phyloP scores from a whole-genome alignment of 192 early-diverging fungal genomes.

The Coemansia sp. region DNA sequence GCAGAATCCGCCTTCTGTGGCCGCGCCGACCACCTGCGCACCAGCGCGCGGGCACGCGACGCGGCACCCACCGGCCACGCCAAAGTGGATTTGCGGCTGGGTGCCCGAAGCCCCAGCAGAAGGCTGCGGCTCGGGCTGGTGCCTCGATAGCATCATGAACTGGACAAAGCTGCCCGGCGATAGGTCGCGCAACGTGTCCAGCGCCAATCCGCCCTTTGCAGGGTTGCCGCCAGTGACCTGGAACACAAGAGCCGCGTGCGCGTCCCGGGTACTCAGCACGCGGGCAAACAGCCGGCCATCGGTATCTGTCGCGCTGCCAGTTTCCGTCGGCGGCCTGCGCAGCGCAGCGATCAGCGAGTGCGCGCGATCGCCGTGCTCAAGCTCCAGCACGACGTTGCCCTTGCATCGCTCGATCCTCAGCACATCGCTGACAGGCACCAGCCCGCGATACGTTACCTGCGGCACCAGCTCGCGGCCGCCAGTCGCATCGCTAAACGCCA shows the following conservation, averaged over 20 bases:
- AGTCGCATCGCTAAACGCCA: slow-evolving; percentile 16
- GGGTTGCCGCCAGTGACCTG: slow-evolving; percentile 48
- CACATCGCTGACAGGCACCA: slow-evolving; percentile 20
- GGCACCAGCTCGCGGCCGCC: neutral
- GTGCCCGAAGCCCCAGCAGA: neutral
- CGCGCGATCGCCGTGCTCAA: slow-evolving; percentile 22
- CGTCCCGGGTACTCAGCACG: neutral
- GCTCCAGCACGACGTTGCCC: slow-evolving; percentile 47
- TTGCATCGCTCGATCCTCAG: slow-evolving; percentile 25
- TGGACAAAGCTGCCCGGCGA: slow-evolving; percentile 23
- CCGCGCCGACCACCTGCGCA: slow-evolving; percentile 13
- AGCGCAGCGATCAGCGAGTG: slow-evolving; percentile 26
- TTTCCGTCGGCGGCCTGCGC: neutral
- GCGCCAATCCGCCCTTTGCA: slow-evolving; percentile 40
- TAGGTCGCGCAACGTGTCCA: slow-evolving; percentile 36
- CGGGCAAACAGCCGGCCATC: slow-evolving; percentile 29
- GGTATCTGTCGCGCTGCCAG: neutral
- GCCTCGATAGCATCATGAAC: slow-evolving; percentile 19
- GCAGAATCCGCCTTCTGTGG: slow-evolving; percentile 36
- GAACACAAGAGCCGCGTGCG: slow-evolving; percentile 7
- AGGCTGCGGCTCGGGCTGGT: neutral
- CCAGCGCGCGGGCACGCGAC: neutral
- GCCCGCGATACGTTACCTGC: neutral
- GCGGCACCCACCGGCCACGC: neutral
- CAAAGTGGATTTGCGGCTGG: neutral